Evolutionary conservation across 23 red algal species (phyloP).

Genomic region (Agarophyton chilense): DNA sequence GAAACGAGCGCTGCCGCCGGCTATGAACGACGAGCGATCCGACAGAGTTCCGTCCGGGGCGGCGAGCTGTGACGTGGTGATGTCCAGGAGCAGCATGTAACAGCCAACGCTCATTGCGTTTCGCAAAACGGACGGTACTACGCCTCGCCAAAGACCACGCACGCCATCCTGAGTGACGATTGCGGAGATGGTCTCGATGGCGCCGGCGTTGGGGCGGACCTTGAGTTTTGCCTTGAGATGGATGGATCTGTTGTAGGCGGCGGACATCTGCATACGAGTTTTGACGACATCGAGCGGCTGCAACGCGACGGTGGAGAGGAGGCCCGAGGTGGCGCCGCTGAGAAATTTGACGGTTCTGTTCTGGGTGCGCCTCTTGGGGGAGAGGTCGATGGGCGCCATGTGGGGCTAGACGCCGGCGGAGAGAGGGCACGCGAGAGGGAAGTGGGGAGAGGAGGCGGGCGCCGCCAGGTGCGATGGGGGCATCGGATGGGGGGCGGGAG

Average conservation of each 20-base stretch:
- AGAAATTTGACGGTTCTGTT: conserved; percentile 52
- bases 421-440: neutral
- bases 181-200: conserved; percentile 47
- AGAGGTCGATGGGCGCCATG: conserved; percentile 37
- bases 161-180: conserved; percentile 72
- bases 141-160: conserved; percentile 91
- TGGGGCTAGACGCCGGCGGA: neutral
- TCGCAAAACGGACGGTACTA: conserved; percentile 85
- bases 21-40: conserved; percentile 65
- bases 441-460: neutral
- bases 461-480: conserved; percentile 23
- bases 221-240: conserved; percentile 39
- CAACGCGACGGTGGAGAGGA: conserved; percentile 80
- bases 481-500: neutral
- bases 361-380: conserved; percentile 8
- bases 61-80: conserved; percentile 59
- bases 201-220: conserved; percentile 34
- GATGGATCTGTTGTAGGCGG: conserved; percentile 58
- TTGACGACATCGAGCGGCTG: conserved; percentile 99
- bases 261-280: conserved; percentile 93
- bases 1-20: conserved; percentile 87
- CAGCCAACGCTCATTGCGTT: conserved; percentile 91
- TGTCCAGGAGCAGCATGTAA: conserved; percentile 88
- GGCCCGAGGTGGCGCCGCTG: conserved; percentile 82
- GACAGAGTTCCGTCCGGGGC: conserved; percentile 62